These are phyloP conservation scores for Purpureocillium lavendulum DNA, from an alignment of 2,329 filamentous ascomycete genomes.

Conservation along the genomic window DNA sequence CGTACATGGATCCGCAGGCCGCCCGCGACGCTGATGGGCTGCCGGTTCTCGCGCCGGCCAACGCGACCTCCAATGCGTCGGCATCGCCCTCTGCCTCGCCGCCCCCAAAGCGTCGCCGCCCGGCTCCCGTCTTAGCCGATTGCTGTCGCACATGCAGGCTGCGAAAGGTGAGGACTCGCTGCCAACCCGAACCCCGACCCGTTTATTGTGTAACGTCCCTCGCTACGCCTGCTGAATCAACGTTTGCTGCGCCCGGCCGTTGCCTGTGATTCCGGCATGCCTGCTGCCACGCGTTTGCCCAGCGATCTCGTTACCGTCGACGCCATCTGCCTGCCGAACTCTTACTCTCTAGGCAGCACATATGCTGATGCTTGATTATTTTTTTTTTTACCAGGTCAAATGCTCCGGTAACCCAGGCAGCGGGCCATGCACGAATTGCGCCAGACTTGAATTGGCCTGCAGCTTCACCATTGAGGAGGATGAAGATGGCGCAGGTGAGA, in stretches of 20 bases:
- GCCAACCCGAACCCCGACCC: neutral
- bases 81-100: conserved; percentile 11
- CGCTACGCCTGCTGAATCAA: neutral
- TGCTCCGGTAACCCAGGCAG: conserved; percentile 27
- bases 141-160: conserved; percentile 29
- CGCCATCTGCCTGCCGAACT: too few relatives aligned
- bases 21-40: conserved; percentile 6
- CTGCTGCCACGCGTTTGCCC: too few relatives aligned
- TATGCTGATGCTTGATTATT: too few relatives aligned
- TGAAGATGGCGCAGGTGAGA: conserved; percentile 12
- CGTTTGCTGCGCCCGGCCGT: too few relatives aligned
- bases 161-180: conserved; percentile 24
- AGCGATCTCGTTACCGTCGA: too few relatives aligned
- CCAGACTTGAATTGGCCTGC: conserved; percentile 26
- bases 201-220: neutral
- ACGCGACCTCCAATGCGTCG: conserved; percentile 2
- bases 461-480: conserved; percentile 20
- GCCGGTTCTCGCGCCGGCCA: conserved; percentile 3
- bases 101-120: conserved; percentile 22
- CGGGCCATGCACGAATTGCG: conserved; percentile 28
- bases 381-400: conserved; percentile 24
- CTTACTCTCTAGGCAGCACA: too few relatives aligned
- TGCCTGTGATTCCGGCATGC: too few relatives aligned
- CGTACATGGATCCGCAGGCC: conserved; percentile 8
- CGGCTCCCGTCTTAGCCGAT: conserved; percentile 15